phyloP scores from a whole-genome alignment of 1,284 basidiomycete species.

The Puccinia polysora region DNA sequence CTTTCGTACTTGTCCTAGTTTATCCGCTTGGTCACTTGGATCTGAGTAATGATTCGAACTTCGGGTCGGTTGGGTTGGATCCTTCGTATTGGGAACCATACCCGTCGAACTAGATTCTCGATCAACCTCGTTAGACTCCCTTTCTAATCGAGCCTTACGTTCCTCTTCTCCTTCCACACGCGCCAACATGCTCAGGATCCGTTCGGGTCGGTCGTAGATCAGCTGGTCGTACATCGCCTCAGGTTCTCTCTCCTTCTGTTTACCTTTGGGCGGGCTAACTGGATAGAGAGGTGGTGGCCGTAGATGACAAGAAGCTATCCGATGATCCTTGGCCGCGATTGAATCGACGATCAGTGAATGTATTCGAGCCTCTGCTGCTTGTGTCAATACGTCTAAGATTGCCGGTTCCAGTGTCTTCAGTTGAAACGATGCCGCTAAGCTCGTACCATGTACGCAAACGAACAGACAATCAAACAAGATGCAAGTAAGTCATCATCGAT shows the following conservation, averaged over 20 bases:
- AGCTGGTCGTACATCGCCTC: constrained; percentile 73
- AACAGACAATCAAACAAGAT: not conserved
- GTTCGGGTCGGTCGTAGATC: constrained; percentile 67
- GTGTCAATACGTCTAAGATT: constrained; percentile 58
- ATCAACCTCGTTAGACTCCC: constrained; percentile 58
- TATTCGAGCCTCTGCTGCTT: constrained; percentile 69
- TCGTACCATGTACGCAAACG: too few species aligned
- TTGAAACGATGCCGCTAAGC: constrained; percentile 48
- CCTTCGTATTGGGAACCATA: constrained; percentile 1
- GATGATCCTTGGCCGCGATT: constrained; percentile 67
- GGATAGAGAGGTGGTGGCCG: constrained; percentile 63
- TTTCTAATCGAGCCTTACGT: constrained; percentile 68
- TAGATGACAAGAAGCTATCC: constrained; percentile 63
- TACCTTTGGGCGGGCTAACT: constrained; percentile 7
- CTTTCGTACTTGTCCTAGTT: constrained; percentile 72
- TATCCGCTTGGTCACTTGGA: constrained; percentile 53
- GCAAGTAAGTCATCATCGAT: not conserved
- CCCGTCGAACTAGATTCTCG: constrained; percentile 10
- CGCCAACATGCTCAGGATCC: constrained; percentile 68
- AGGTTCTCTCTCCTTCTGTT: constrained; percentile 43
- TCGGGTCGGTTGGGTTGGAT: not conserved
- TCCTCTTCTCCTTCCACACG: constrained; percentile 75
- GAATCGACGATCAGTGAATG: constrained; percentile 67
- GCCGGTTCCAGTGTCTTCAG: constrained; percentile 51
- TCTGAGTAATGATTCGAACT: constrained; percentile 1